These are phyloP conservation scores for Sphaerulina musiva DNA, from an alignment of 2,329 filamentous ascomycete genomes.

Conservation along the genomic window DNA sequence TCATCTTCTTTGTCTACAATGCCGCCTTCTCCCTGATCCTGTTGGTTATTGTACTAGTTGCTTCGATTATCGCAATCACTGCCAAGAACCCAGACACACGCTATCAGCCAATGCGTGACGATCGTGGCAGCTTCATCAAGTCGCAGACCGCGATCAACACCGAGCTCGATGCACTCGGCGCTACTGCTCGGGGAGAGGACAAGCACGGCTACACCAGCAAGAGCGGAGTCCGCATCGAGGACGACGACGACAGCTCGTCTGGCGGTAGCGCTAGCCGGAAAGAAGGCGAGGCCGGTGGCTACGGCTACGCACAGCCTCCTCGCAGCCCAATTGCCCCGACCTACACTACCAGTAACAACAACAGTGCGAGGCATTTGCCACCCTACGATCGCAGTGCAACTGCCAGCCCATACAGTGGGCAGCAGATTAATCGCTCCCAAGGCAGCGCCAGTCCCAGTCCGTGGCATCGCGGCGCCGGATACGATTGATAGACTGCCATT, in stretches of 20 bases:
- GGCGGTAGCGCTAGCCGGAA: constrained; percentile 45
- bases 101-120: constrained; percentile 94
- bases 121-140: constrained; percentile 96
- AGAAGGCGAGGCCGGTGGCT: constrained; percentile 26
- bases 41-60: constrained; percentile 72
- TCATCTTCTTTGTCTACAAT: constrained; percentile 83
- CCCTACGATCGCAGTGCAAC: constrained; percentile 35
- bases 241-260: constrained; percentile 62
- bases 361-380: constrained; percentile 35
- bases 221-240: constrained; percentile 55
- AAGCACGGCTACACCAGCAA: constrained; percentile 48
- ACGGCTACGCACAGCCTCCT: constrained; percentile 35
- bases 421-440: constrained; percentile 23
- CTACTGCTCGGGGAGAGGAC: constrained; percentile 75
- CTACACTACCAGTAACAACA: constrained; percentile 39
- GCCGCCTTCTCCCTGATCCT: constrained; percentile 76
- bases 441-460: constrained; percentile 49
- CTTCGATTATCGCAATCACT: constrained; percentile 71
- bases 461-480: constrained; percentile 60
- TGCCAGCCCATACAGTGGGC: constrained; percentile 28
- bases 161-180: constrained; percentile 82
- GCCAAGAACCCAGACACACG: constrained; percentile 91
- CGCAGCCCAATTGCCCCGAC: constrained; percentile 45
- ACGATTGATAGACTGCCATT: constrained; percentile 42
- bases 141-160: constrained; percentile 82